Percentiles rank a stretch among this genome's conserved stretches.
phyloP scores from a whole-genome alignment of 106 monocot genomes.

The Dioscorea alata region DNA sequence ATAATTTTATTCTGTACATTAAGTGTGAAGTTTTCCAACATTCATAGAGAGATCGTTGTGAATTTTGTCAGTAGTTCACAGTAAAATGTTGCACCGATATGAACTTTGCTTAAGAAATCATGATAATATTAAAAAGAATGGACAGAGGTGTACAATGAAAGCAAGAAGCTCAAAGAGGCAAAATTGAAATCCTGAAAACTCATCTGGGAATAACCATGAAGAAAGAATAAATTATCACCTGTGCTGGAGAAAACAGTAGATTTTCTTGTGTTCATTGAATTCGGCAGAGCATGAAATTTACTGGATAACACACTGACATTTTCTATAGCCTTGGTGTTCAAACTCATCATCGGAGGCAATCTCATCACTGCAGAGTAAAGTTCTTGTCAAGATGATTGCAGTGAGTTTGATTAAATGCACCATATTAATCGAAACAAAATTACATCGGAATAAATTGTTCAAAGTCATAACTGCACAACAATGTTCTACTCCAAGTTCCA shows the following conservation, averaged over 20 bases:
- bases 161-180: background rate
- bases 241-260: background rate
- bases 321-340: background rate
- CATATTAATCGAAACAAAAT: background rate
- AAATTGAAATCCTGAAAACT: constrained; percentile 15
- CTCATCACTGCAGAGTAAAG: background rate
- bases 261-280: background rate
- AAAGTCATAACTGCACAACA: background rate
- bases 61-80: no score
- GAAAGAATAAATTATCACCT: background rate
- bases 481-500: background rate
- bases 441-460: background rate
- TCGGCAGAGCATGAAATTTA: background rate
- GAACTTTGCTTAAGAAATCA: no score
- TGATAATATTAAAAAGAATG: no score
- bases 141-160: no score
- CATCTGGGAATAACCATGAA: background rate
- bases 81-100: no score
- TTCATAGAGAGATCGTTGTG: no score
- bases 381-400: background rate
- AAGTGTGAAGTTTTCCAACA: no score
- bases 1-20: no score
- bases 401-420: background rate
- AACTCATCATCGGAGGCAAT: constrained; percentile 9
- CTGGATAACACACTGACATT: constrained; percentile 8